Base-by-base conservation (phyloP, 495 filamentous ascomycete species). In the Aspergillus sclerotioniger region DNA sequence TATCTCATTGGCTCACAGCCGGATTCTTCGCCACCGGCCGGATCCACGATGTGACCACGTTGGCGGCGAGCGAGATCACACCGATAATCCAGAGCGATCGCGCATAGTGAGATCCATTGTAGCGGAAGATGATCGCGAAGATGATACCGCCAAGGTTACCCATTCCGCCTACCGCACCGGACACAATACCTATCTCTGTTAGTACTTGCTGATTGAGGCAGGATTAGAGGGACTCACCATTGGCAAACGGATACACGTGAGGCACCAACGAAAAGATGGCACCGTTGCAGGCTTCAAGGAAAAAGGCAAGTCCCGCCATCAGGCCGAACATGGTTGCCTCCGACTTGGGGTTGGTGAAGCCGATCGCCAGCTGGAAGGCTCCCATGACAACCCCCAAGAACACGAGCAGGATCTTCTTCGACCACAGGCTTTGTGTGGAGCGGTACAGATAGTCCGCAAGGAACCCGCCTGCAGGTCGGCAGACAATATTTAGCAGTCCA, bases 141-240 rank as follows among this genome's bases (percentile, higher is more conserved):
- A 94, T 77, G 37, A 96, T 87, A 17, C 92, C 92, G 1, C 92
- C 92, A 6, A 96, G 64, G 60, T 96, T 96, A 2, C 92, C 92
- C 12, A 83, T 75, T 0, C 87, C 91, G 8, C 92, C 92, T 12
- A 90, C 87, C 45, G 86, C 70, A 16, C 92, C 91, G 10, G 85
- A 87, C 19, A 96, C 78, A 54, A 95, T 82, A 50, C 82, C 80
- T 84, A 76, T 74, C 17, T 8, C 46, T 59, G 33, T 62, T 57
- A 54, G 60, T 56, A 16, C 29, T 28, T 8, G 4, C 15, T 52
- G 5, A 10, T 10, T 49, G 2, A 20, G 20, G 12, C 17, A 10
- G 21, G 49, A 15, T 16, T 13, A 10, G 31, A 19, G 48, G 15
- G 35, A 61, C 76, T 69, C 68, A 83, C 85, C 86, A 63, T 89